Base-by-base conservation (phyloP, 768 basidiomycete genomes). In the Hydnomerulius pinastri region DNA sequence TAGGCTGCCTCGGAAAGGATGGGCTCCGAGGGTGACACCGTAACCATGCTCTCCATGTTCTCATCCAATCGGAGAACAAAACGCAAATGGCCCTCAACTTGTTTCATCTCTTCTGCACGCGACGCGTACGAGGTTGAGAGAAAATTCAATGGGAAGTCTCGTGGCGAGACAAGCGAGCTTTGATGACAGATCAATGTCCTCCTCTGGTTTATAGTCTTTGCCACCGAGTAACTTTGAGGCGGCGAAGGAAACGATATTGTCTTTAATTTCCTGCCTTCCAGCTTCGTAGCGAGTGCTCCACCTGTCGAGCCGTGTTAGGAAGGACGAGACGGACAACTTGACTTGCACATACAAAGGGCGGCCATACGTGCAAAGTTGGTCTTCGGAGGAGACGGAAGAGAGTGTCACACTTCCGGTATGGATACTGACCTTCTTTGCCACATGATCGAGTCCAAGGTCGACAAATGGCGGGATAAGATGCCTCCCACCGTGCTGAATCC, bases 11-110 rank as follows among this genome's bases (percentile, higher is more conserved):
- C 67, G 1, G 63, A 58, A 12, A 69, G 55, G 20, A 66, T 28
- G 11, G 68, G 39, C n/a, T n/a, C n/a, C n/a, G n/a, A n/a, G n/a
- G n/a, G n/a, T n/a, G n/a, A n/a, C n/a, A n/a, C n/a, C n/a, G 67
- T 69, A 46, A 61, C 40, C 23, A 61, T 38, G 23, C 35, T 41
- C 24, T 60, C 50, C 33, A 65, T 57, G n/a, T 48, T 53, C 13
- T 53, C 15, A 24, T 29, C 39, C 12, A 59, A 54, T 17, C 57
- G 56, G 12, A 62, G 51, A 24, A 54, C 52, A 20, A 72, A 48
- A 12, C 71, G 65, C 66, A 71, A 60, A 50, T 70, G 70, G 1
- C 55, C 43, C 46, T 66, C 63, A 5, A 72, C 68, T 50, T 69
- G 67, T 38, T 17, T 50, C 50, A 51, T 53, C 48, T 68, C 63